Evolutionary conservation across 169 alveolate species (phyloP), one percentile per base, ranked within the genome.

Genomic region (Eimeria mitis): DNA sequence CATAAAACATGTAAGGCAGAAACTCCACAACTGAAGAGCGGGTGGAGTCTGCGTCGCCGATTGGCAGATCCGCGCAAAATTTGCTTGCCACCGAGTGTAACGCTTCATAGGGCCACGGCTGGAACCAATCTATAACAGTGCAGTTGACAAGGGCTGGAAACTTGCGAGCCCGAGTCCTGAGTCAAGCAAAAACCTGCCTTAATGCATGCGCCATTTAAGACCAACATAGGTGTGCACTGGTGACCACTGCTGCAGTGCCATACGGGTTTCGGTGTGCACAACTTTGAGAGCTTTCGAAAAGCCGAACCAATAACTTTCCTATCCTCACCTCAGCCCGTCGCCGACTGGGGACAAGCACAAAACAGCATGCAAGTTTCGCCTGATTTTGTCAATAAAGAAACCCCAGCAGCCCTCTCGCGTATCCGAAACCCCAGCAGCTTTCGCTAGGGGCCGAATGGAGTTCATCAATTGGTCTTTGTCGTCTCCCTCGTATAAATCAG

Each of bases 301-400:
- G 34, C 31, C 16, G 16, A 34, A 1, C 52, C 81, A 37, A 16
- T 52, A 37, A 21, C 1, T 23, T n/a, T 56, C 16, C 21, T 34
- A 42, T 59, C 25, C 83, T 76, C 56, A 83, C 94, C 99, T 98
- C 97, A 99, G 97, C 73, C 98, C 95, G 73, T 99, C 99, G 37
- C 99, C 99, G 56, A 98, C 99, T 23, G 99, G 99, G 4, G 99
- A 98, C 99, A 99, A 98, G 96, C 99, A 99, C 88, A 99, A 94
- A 37, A 98, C 97, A 98, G 98, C 98, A 97, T 99, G 99, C 65
- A 99, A 97, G 97, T 99, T 99, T 94, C 98, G 98, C 96, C 98
- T 98, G 79, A 99, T 99, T 97, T 99, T 97, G 83, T 97, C 97
- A 68, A 99, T 98, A 96, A 98, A 99, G 99, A 98, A 99, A 89